Percentiles rank a stretch among this genome's conserved stretches.
phyloP scores from a whole-genome alignment of 2,329 filamentous ascomycete genomes.

The Aspergillus tubingensis region DNA sequence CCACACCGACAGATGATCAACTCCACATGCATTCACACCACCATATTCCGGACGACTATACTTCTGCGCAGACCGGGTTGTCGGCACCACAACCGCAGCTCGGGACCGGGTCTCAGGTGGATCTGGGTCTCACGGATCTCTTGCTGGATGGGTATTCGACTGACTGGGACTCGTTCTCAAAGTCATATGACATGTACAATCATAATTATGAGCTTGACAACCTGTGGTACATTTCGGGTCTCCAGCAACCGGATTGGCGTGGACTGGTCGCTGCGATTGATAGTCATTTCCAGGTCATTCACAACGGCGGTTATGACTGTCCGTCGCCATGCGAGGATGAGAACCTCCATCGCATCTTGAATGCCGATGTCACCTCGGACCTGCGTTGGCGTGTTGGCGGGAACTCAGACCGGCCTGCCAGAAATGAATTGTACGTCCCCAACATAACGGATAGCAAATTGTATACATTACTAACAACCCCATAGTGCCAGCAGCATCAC shows the following conservation, averaged over 20 bases:
- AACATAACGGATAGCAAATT: neutral
- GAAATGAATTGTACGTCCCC: constrained; percentile 45
- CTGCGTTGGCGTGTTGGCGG: constrained; percentile 43
- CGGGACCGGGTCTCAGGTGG: constrained; percentile 24
- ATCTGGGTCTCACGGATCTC: constrained; percentile 39
- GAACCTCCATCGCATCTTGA: constrained; percentile 40
- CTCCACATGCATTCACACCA: constrained; percentile 33
- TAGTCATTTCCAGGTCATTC: constrained; percentile 45
- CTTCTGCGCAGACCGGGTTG: constrained; percentile 25
- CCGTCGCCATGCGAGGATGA: constrained; percentile 34
- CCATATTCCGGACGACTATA: constrained; percentile 27
- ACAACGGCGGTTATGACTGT: constrained; percentile 39
- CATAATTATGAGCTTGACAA: constrained; percentile 44
- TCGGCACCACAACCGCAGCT: constrained; percentile 29
- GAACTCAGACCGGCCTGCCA: constrained; percentile 28
- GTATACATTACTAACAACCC: constrained; percentile 6
- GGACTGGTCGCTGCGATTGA: constrained; percentile 48
- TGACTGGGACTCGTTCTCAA: constrained; percentile 41
- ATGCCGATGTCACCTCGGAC: constrained; percentile 32
- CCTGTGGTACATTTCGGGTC: constrained; percentile 44
- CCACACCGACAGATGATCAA: constrained; percentile 32
- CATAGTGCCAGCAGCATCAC: constrained; percentile 44
- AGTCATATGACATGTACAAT: constrained; percentile 43
- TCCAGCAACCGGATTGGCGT: constrained; percentile 45
- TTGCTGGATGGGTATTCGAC: constrained; percentile 41